Evolutionary conservation across 179 eudicot species (phyloP).

Genomic region (Pouteria campechiana): DNA sequence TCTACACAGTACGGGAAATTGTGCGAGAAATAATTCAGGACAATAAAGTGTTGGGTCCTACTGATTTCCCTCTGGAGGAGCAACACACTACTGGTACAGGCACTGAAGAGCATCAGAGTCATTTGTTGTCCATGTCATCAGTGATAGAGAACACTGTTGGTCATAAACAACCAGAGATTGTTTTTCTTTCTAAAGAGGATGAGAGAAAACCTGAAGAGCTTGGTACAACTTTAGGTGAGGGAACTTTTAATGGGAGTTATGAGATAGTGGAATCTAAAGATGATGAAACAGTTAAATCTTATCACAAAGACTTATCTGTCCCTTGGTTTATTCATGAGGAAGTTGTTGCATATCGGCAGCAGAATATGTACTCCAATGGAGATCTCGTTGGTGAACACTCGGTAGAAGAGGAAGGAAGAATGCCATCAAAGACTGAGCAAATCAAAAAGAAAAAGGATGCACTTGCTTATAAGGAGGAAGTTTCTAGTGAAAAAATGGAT

Average conservation of each 20-base stretch:
- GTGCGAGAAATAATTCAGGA: constrained; percentile 89
- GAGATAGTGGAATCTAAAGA: not conserved
- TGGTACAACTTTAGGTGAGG: constrained; percentile 6
- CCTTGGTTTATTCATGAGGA: too few species aligned
- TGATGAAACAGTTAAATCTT: too few species aligned
- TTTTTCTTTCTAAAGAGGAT: constrained; percentile 6
- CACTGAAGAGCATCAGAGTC: constrained; percentile 25
- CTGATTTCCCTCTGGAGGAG: constrained; percentile 26
- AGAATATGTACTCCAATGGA: constrained; percentile 2
- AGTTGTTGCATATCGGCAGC: not conserved
- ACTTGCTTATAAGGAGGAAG: too few species aligned
- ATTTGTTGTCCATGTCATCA: constrained; percentile 10
- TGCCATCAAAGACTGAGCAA: constrained; percentile 1
- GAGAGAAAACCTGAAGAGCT: constrained; percentile 7
- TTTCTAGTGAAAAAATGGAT: too few species aligned
- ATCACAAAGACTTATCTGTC: too few species aligned
- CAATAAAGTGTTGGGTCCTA: constrained; percentile 79
- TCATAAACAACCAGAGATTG: constrained; percentile 7
- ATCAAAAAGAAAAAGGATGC: constrained; percentile 16
- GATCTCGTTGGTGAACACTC: constrained; percentile 4
- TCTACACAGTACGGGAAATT: constrained; percentile 77
- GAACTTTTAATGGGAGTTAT: constrained; percentile 5
- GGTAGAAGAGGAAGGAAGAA: not conserved
- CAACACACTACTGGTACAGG: constrained; percentile 32
- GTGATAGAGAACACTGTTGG: constrained; percentile 8